These are phyloP conservation scores for Desmodesmus armatus DNA, from an alignment of 139 green algal species.

Conservation along the genomic window DNA sequence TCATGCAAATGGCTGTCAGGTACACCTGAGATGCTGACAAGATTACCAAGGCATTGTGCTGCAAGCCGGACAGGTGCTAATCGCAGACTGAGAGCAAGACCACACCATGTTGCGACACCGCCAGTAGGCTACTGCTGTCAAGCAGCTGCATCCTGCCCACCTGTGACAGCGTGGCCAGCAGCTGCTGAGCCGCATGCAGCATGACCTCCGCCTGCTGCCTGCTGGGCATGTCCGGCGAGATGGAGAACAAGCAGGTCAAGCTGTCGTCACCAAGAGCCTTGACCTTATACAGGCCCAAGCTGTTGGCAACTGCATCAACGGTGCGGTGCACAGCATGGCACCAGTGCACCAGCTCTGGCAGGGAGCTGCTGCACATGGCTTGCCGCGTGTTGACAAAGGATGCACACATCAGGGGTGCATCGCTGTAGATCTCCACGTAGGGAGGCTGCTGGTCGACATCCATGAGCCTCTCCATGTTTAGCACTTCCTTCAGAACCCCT, in stretches of 20 bases:
- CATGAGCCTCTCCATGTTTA: constrained; percentile 15
- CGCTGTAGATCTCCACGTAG: constrained; percentile 33
- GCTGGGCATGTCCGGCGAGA: constrained; percentile 22
- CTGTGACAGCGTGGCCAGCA: not conserved
- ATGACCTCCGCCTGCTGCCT: constrained; percentile 38
- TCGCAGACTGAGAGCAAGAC: too few species aligned
- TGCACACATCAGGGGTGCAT: constrained; percentile 31
- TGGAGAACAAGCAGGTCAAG: constrained; percentile 26
- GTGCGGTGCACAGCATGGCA: constrained; percentile 21
- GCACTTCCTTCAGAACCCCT: too few species aligned
- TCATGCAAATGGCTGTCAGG: too few species aligned
- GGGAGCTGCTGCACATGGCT: not conserved
- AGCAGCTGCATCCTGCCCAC: constrained; percentile 4
- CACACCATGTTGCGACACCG: not conserved
- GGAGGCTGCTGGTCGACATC: constrained; percentile 33
- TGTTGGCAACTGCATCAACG: not conserved
- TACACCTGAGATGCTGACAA: too few species aligned
- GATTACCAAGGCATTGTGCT: too few species aligned
- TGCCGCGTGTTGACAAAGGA: not conserved
- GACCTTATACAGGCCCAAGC: constrained; percentile 31
- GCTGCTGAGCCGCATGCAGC: not conserved
- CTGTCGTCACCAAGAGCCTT: constrained; percentile 1
- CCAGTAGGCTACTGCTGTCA: not conserved
- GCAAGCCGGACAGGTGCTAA: too few species aligned
- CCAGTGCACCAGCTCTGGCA: constrained; percentile 24